Evolutionary conservation across 2,329 filamentous ascomycete species (phyloP), one percentile per base, ranked within the genome.

Genomic region (Cercospora sojina): DNA sequence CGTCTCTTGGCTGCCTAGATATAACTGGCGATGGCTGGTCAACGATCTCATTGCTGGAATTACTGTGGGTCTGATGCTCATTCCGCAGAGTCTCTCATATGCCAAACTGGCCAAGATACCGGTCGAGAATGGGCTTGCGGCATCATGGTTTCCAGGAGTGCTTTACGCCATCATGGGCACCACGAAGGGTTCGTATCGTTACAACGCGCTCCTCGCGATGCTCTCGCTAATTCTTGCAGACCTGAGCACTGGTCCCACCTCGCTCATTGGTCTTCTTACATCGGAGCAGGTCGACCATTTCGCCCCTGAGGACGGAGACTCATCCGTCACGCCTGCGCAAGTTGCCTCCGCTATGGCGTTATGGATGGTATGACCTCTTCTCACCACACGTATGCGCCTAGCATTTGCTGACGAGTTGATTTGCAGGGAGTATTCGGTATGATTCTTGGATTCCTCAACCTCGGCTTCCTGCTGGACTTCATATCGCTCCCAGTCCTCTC

Each of bases 401-500:
- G 20, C 5, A 13, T 32, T 12, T 23, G 29, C 53, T 31, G 31
- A 31, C 18, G 2, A 35, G 9, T 57, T 13, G 16, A 6, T 12
- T 20, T 16, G n/a, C 18, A 57, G 53, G 88, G 88, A 0, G 79
- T 88, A 3, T 88, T 87, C 71, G 81, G 84, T 16, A 81, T 90
- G 23, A 80, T 82, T 16, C 78, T 90, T 2, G 88, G 88, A 0
- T 79, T 89, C 1, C 79, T 89, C 23, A 87, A 87, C 32, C 67
- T 69, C n/a, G 67, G 67, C 2, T 72, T 72, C 41, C 57, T 71
- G 25, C 81, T 90, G 20, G 87, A 90, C 67, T 90, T 88, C 71
- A 86, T 90, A 70, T 89, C 87, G 0, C 82, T 87, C 1, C 87
- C 87, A 0, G 86, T 90, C 1, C 81, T 90, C 0, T 86, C 82